Percentiles rank a stretch among this genome's conserved stretches.
Conservation (phyloP, 768 basidiomycete genomes). For the Agrocybe praecox region DNA sequence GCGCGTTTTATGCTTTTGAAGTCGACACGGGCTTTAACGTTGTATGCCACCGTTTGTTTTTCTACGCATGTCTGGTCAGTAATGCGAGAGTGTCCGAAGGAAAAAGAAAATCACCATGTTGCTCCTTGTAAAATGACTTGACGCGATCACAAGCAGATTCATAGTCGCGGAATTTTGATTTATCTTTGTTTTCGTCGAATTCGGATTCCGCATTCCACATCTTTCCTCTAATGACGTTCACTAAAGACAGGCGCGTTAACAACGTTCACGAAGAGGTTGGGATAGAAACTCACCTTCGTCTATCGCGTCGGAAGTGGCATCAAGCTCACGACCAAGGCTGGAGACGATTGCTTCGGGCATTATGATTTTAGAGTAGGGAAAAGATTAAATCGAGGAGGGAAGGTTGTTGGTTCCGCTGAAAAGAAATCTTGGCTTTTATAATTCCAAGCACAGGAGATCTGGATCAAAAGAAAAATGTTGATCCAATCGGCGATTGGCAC, state of each 20-base stretch:
- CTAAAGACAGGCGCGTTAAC: constrained; percentile 31
- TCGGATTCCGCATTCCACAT: constrained; percentile 58
- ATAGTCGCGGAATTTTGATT: constrained; percentile 70
- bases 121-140: constrained; percentile 76
- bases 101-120: constrained; percentile 54
- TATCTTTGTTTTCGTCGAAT: constrained; percentile 68
- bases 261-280: neutral
- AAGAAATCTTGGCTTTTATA: constrained; percentile 17
- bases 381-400: constrained; percentile 2
- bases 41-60: constrained; percentile 88
- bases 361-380: constrained; percentile 2
- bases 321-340: constrained; percentile 39
- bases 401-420: constrained; percentile 12
- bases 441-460: constrained; percentile 2
- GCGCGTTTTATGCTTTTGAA: constrained; percentile 69
- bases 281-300: constrained; percentile 39
- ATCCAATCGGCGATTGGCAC: constrained; percentile 22
- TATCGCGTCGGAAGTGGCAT: constrained; percentile 48
- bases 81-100: neutral
- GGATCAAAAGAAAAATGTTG: constrained; percentile 7
- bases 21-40: constrained; percentile 74
- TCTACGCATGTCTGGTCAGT: constrained; percentile 38
- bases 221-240: constrained; percentile 69
- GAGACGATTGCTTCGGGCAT: constrained; percentile 28
- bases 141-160: constrained; percentile 78